Conservation (phyloP, 371 early-diverging fungal species). For the Actinomucor elegans region DNA sequence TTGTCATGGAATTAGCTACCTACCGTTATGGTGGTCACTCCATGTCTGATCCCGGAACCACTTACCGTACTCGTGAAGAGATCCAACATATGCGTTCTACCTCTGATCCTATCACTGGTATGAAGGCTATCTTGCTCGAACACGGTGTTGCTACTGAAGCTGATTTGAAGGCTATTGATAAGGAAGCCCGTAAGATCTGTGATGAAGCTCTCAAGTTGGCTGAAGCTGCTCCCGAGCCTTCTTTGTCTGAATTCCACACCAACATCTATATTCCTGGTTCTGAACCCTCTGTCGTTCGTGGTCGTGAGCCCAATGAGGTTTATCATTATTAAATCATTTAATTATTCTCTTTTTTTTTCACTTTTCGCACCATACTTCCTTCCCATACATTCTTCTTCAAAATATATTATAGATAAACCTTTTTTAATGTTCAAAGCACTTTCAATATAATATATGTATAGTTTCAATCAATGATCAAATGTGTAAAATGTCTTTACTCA, state of each 20-base stretch:
- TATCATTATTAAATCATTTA: slow-evolving; percentile 49
- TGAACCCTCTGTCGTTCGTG: slow-evolving; percentile 75
- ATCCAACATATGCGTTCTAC: slow-evolving; percentile 95
- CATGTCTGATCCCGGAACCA: slow-evolving; percentile 99
- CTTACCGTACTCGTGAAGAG: slow-evolving; percentile 97
- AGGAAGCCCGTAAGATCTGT: slow-evolving; percentile 81
- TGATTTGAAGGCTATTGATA: slow-evolving; percentile 91
- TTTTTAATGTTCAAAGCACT: too few relatives aligned
- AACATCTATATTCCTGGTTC: slow-evolving; percentile 83
- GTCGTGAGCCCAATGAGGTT: slow-evolving; percentile 75
- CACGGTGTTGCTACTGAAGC: slow-evolving; percentile 75
- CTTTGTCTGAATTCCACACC: slow-evolving; percentile 70
- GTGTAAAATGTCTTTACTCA: too few relatives aligned
- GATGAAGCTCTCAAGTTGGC: slow-evolving; percentile 87
- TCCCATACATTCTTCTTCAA: too few relatives aligned
- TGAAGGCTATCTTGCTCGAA: slow-evolving; percentile 82
- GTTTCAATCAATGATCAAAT: too few relatives aligned
- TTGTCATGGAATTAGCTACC: slow-evolving; percentile 96
- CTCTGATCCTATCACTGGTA: slow-evolving; percentile 90
- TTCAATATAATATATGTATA: too few relatives aligned
- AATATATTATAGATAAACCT: too few relatives aligned
- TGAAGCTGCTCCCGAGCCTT: slow-evolving; percentile 85
- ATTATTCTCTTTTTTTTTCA: too few relatives aligned
- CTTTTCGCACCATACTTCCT: too few relatives aligned
- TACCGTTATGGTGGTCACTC: slow-evolving; percentile 99